phyloP scores from a whole-genome alignment of 305 asterid species.

The Lippia alba region DNA sequence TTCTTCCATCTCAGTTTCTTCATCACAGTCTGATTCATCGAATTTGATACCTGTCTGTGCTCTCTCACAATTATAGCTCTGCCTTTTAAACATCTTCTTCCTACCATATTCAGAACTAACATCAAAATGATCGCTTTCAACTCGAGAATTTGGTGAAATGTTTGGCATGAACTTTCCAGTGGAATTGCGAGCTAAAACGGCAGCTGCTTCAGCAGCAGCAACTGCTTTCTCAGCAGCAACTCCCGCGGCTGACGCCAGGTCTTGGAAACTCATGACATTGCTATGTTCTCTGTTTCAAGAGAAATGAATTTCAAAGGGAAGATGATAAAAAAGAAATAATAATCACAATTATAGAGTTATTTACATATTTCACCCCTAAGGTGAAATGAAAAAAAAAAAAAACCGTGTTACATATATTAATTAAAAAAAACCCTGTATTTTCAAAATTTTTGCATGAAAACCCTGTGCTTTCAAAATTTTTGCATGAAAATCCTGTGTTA shows the following conservation, averaged over 20 bases:
- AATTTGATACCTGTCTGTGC: conserved; percentile 47
- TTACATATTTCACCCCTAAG: too few relatives aligned
- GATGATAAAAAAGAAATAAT: not conserved
- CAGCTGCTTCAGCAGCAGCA: conserved; percentile 91
- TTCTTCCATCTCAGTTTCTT: conserved; percentile 73
- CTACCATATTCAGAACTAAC: conserved; percentile 39
- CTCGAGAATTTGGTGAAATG: conserved; percentile 30
- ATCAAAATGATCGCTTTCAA: conserved; percentile 35
- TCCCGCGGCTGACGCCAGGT: conserved; percentile 82
- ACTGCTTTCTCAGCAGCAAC: conserved; percentile 91
- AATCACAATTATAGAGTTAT: too few relatives aligned
- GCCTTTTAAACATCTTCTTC: conserved; percentile 49
- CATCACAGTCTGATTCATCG: conserved; percentile 74
- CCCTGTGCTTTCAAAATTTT: too few relatives aligned
- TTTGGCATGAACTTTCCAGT: conserved; percentile 24
- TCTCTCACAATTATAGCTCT: conserved; percentile 57
- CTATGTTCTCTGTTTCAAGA: conserved; percentile 45
- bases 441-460: too few relatives aligned
- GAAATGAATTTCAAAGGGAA: conserved; percentile 4
- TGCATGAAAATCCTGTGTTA: too few relatives aligned
- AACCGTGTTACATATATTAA: too few relatives aligned
- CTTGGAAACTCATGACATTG: conserved; percentile 48
- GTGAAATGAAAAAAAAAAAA: too few relatives aligned
- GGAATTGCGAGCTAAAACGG: conserved; percentile 44
- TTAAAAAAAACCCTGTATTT: too few relatives aligned